phyloP scores from a whole-genome alignment of 208 protist genomes.

The Acanthamoeba healyi region DNA sequence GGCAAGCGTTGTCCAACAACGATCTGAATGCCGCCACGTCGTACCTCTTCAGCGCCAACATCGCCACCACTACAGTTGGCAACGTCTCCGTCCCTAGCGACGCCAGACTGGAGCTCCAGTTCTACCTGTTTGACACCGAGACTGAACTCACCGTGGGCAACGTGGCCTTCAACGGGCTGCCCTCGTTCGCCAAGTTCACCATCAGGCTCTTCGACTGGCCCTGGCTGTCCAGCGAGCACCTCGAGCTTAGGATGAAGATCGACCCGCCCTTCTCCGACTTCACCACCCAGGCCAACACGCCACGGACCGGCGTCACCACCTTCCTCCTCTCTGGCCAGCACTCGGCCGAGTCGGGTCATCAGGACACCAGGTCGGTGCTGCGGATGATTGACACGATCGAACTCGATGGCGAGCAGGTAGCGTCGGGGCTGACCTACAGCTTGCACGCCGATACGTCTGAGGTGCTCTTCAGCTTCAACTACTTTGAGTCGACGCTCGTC shows the following conservation, averaged over 20 bases:
- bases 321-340: neutral
- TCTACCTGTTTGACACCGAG: neutral
- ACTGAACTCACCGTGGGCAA: neutral
- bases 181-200: constrained; percentile 2
- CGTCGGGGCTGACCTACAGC: neutral
- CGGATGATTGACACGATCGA: neutral
- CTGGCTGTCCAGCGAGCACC: neutral
- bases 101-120: neutral
- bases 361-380: neutral
- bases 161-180: neutral
- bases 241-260: neutral
- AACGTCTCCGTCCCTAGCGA: neutral
- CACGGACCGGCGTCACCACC: neutral
- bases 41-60: neutral
- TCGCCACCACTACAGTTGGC: neutral
- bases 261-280: neutral
- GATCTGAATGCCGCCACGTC: neutral
- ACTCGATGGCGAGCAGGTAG: neutral
- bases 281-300: neutral
- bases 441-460: neutral
- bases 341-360: neutral
- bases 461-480: neutral
- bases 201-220: neutral
- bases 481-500: neutral
- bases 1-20: neutral